Conservation (phyloP, 108 stramenopile genomes). For the Skeletonema marinoi region DNA sequence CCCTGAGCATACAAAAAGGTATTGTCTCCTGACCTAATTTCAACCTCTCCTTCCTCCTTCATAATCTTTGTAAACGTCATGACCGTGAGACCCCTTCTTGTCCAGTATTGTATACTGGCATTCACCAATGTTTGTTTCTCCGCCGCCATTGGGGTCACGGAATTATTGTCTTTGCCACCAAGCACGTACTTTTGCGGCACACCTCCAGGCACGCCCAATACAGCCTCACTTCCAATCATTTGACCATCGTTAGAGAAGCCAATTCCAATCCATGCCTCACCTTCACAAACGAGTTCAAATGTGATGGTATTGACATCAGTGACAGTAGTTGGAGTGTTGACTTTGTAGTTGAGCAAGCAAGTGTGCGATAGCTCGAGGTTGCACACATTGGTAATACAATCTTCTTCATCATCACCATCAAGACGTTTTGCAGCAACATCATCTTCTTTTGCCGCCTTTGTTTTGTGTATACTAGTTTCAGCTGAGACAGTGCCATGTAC, state of each 20-base stretch:
- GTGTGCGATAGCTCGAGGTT: background rate
- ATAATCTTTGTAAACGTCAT: constrained; percentile 44
- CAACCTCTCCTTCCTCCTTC: constrained; percentile 22
- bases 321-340: background rate
- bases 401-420: background rate
- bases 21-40: constrained; percentile 12
- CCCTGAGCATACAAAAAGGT: constrained; percentile 48
- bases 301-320: background rate
- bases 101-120: constrained; percentile 26
- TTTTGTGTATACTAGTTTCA: background rate
- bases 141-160: constrained; percentile 27
- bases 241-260: constrained; percentile 17
- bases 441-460: background rate
- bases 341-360: background rate
- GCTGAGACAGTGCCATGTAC: background rate
- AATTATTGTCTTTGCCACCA: constrained; percentile 5
- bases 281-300: background rate
- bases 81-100: constrained; percentile 30
- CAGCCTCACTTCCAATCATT: constrained; percentile 27
- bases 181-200: constrained; percentile 48
- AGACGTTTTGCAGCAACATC: background rate
- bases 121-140: constrained; percentile 56
- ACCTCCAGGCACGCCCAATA: constrained; percentile 26
- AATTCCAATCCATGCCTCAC: constrained; percentile 30
- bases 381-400: background rate